phyloP scores from a whole-genome alignment of 768 basidiomycete genomes.

The Mycena capillaripes region DNA sequence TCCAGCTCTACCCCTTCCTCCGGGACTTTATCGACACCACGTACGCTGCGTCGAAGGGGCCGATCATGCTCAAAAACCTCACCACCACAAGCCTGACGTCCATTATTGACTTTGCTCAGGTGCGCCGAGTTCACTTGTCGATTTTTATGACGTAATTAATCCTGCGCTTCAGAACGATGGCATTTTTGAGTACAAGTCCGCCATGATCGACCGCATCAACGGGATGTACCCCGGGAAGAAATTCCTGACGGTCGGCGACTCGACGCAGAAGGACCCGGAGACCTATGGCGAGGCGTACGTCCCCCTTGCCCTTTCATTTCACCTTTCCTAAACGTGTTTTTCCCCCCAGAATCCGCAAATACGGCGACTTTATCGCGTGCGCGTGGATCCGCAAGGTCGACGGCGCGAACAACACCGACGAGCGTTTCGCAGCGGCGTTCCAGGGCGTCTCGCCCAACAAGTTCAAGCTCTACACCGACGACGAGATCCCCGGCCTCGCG shows the following conservation, averaged over 20 bases:
- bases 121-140: neutral
- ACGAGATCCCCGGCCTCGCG: conserved; percentile 51
- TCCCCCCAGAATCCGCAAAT: conserved; percentile 55
- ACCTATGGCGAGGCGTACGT: conserved; percentile 55
- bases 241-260: conserved; percentile 59
- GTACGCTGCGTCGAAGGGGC: conserved; percentile 52
- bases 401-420: conserved; percentile 56
- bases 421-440: conserved; percentile 54
- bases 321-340: neutral
- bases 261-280: conserved; percentile 61
- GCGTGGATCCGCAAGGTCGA: conserved; percentile 62
- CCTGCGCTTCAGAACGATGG: conserved; percentile 33
- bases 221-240: conserved; percentile 59
- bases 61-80: conserved; percentile 55
- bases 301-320: neutral
- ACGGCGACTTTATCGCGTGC: conserved; percentile 53
- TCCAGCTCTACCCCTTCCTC: conserved; percentile 62
- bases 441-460: conserved; percentile 49
- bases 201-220: conserved; percentile 54
- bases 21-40: conserved; percentile 53
- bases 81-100: conserved; percentile 49
- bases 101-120: conserved; percentile 45
- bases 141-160: neutral
- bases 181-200: conserved; percentile 52
- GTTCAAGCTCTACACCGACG: conserved; percentile 52